Evolutionary conservation across 1,139 yeast species (phyloP).

Genomic region (Hemisphaericaspora subhashii): DNA sequence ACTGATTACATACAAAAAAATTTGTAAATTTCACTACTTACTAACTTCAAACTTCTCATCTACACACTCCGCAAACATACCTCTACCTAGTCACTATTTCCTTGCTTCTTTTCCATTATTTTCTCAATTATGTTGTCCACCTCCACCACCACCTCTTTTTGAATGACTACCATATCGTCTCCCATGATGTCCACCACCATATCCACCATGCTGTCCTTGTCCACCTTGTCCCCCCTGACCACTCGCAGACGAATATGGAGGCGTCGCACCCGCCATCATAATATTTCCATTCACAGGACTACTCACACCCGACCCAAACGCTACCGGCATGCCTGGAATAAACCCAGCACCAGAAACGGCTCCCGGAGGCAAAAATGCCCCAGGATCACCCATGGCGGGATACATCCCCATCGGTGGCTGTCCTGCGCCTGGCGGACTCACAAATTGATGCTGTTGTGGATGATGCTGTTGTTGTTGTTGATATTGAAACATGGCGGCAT

Average conservation of each 20-base stretch:
- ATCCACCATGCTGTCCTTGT: conserved; percentile 7
- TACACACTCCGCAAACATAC: neutral
- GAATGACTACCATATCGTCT: conserved; percentile 15
- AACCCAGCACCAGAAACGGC: conserved; percentile 32
- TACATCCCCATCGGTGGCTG: conserved; percentile 39
- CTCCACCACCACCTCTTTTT: conserved; percentile 16
- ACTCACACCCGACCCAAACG: conserved; percentile 25
- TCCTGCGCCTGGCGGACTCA: conserved; percentile 37
- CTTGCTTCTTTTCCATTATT: neutral
- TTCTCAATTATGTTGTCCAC: conserved; percentile 7
- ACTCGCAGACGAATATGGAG: conserved; percentile 5
- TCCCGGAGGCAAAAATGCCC: conserved; percentile 28
- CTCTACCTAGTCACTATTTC: neutral
- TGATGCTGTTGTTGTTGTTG: conserved; percentile 30
- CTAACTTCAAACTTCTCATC: neutral
- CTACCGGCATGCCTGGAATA: conserved; percentile 27
- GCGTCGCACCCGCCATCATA: conserved; percentile 19
- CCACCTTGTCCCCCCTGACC: neutral
- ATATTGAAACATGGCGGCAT: conserved; percentile 37
- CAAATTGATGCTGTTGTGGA: conserved; percentile 13
- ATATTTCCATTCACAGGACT: conserved; percentile 32
- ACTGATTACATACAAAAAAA: neutral
- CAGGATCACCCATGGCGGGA: conserved; percentile 32
- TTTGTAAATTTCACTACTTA: neutral
- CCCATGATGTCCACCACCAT: conserved; percentile 6